Conservation (phyloP, 2,329 filamentous ascomycete genomes). For the Penicillium thymicola region DNA sequence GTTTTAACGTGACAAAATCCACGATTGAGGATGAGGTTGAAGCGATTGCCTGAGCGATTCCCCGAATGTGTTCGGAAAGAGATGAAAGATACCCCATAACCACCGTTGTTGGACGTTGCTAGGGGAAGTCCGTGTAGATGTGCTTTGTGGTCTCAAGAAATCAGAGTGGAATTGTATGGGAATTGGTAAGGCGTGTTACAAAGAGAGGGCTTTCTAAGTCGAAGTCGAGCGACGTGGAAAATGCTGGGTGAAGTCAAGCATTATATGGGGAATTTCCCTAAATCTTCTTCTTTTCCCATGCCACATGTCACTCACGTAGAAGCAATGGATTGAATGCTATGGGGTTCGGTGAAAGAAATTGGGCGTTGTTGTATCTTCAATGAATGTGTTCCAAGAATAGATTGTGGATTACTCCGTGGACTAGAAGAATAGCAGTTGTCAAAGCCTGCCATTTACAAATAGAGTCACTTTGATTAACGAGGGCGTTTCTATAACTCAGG, state of each 20-base stretch:
- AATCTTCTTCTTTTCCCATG: neutral
- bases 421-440: no score
- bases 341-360: neutral
- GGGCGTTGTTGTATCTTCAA: neutral
- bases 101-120: neutral
- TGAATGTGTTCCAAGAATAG: neutral
- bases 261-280: neutral
- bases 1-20: neutral
- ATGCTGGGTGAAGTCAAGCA: neutral
- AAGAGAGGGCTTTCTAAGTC: neutral
- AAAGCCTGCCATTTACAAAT: neutral
- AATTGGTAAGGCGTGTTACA: neutral
- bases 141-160: neutral
- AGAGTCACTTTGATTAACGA: neutral
- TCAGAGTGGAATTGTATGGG: neutral
- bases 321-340: neutral
- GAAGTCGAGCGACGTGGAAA: neutral
- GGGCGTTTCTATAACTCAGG: neutral
- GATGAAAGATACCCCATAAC: neutral
- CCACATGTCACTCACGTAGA: neutral
- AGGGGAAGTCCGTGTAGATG: neutral
- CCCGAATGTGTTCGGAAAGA: neutral
- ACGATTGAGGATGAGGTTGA: neutral
- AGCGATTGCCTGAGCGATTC: neutral
- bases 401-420: neutral